A percentile compares a stretch with the other conserved stretches of the same genome.
Evolutionary conservation across 2,329 filamentous ascomycete species (phyloP).

Genomic region (Diaporthe amygdali): DNA sequence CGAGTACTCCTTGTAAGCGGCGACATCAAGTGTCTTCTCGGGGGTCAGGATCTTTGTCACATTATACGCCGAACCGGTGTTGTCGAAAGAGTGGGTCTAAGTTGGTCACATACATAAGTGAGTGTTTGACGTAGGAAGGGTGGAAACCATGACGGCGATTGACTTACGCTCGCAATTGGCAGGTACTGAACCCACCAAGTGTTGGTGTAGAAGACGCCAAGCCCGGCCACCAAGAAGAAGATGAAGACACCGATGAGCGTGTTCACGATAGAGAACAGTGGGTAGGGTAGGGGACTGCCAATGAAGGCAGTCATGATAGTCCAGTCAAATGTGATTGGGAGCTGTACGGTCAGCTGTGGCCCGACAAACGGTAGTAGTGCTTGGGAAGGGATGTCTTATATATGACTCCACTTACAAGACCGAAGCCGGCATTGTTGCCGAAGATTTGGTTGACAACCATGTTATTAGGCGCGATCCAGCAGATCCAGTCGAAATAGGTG

Average conservation of each 20-base stretch:
- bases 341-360: slow-evolving; percentile 6
- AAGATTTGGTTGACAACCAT: slow-evolving; percentile 24
- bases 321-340: slow-evolving; percentile 24
- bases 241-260: slow-evolving; percentile 17
- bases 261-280: slow-evolving; percentile 20
- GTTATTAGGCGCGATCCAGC: slow-evolving; percentile 20
- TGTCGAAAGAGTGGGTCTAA: slow-evolving; percentile 20
- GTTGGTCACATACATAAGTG: not conserved
- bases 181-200: slow-evolving; percentile 18
- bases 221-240: slow-evolving; percentile 17
- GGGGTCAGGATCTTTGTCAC: slow-evolving; percentile 14
- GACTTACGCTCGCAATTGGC: slow-evolving; percentile 20
- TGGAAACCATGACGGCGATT: not conserved
- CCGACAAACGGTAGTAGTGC: no score
- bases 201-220: slow-evolving; percentile 22
- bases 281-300: slow-evolving; percentile 18
- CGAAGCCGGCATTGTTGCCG: slow-evolving; percentile 19
- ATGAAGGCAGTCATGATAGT: slow-evolving; percentile 22
- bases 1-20: slow-evolving; percentile 20
- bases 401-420: not conserved
- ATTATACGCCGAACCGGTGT: slow-evolving; percentile 6
- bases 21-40: slow-evolving; percentile 16
- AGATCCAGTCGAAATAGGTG: slow-evolving; percentile 23
- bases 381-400: not conserved
- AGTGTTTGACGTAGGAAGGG: not conserved